Evolutionary conservation across 2,329 filamentous ascomycete species (phyloP).

Genomic region (Dactylellina drechsleri): DNA sequence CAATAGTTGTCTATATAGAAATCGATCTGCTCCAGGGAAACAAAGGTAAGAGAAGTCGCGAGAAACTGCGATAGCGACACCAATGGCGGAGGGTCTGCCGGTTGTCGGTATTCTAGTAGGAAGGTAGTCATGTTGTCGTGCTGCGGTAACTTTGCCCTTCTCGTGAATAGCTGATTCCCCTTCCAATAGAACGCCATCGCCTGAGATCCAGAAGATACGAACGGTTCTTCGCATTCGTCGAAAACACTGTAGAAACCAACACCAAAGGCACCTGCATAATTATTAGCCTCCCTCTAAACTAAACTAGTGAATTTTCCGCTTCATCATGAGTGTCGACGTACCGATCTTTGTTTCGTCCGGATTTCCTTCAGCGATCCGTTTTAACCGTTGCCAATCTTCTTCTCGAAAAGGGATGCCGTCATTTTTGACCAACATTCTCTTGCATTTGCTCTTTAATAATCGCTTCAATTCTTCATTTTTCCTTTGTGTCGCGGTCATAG

Average conservation of each 20-base stretch:
- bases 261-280: slow-evolving; percentile 76
- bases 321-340: slow-evolving; percentile 6
- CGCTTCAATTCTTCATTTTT: slow-evolving; percentile 56
- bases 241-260: slow-evolving; percentile 99
- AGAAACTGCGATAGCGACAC: slow-evolving; percentile 90
- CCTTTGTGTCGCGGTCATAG: slow-evolving; percentile 43
- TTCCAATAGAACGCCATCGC: slow-evolving; percentile 99
- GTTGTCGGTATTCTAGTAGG: slow-evolving; percentile 91
- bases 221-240: slow-evolving; percentile 96
- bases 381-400: slow-evolving; percentile 91
- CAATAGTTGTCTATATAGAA: slow-evolving; percentile 90
- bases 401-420: slow-evolving; percentile 87
- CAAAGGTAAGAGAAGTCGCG: slow-evolving; percentile 94
- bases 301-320: not conserved
- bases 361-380: slow-evolving; percentile 98
- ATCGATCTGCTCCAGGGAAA: slow-evolving; percentile 85
- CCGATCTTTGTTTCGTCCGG: slow-evolving; percentile 98
- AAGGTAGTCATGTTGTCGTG: slow-evolving; percentile 84
- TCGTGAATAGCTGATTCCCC: slow-evolving; percentile 94
- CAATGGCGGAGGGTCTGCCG: slow-evolving; percentile 76
- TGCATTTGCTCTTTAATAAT: slow-evolving; percentile 80
- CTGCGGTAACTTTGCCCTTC: slow-evolving; percentile 74
- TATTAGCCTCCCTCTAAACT: not conserved
- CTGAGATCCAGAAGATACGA: slow-evolving; percentile 89
- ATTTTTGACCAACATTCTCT: slow-evolving; percentile 89